Evolutionary conservation across 2,329 filamentous ascomycete species (phyloP), one percentile per base, ranked within the genome.

Genomic region (Chrysoporthe cubensis): DNA sequence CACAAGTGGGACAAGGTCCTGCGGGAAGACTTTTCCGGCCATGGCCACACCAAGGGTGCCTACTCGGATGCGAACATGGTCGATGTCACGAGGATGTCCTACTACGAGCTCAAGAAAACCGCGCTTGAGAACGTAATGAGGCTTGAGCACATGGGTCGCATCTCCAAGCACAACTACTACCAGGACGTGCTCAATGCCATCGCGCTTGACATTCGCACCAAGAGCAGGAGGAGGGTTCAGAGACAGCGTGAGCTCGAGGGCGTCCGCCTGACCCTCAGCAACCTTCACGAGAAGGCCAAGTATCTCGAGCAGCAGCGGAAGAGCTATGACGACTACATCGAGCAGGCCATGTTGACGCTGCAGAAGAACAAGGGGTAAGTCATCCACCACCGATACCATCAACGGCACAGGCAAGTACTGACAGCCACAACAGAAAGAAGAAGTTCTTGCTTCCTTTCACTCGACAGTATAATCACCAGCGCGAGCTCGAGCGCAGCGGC

Each of bases 121-220:
- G 94, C 94, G 3, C 85, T 99, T 7, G 94, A 99, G 79, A 98
- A 98, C 75, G 93, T 99, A 69, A 89, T 99, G 81, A 87, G 88
- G 18, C 87, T 99, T 50, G 95, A 99, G 80, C 89, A 92, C 72
- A 86, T 91, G 75, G 94, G 94, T 67, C 91, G 94, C 75, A 94
- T 99, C 73, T 94, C 90, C n/a, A 88, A 88, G 76, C 85, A 94
- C 75, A 98, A 99, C 79, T 89, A 92, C 76, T 99, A 98, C 80
- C 96, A 99, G 80, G 96, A 99, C 76, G 87, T 99, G n/a, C 87
- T 99, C 72, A 99, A 99, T 76, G 93, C 94, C 71, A 97, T 99
- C 74, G 96, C 96, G 2, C 87, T 96, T 66, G 96, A 99, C 76
- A 99, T 99, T 76, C 91, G 96, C 58, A 97, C 94, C 69, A 99